Conservation (phyloP, 1,284 basidiomycete species). For the Trametes sp. region DNA sequence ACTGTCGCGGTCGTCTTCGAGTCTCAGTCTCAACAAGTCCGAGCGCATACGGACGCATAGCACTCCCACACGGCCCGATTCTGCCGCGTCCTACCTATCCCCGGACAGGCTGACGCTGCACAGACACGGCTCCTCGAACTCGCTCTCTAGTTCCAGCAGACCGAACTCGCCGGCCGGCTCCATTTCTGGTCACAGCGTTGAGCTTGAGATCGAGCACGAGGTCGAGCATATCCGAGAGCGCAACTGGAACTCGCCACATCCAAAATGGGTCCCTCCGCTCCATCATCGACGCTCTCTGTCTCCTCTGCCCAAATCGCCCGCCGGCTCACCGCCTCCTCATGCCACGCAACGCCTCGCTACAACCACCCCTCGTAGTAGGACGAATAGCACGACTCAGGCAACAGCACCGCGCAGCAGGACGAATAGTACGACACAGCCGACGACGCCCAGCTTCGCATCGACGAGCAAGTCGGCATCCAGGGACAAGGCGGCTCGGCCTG, state of each 20-base stretch:
- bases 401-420: conserved; percentile 19
- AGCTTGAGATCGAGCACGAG: conserved; percentile 44
- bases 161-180: conserved; percentile 34
- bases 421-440: conserved; percentile 2
- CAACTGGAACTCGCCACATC: conserved; percentile 68
- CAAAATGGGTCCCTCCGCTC: conserved; percentile 47
- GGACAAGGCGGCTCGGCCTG: conserved; percentile 26
- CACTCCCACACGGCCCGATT: conserved; percentile 38
- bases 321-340: conserved; percentile 35
- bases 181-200: conserved; percentile 27
- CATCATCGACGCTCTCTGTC: conserved; percentile 26
- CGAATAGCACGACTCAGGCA: conserved; percentile 16
- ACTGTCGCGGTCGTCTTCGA: conserved; percentile 40
- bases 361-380: conserved; percentile 17
- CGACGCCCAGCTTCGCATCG: conserved; percentile 6
- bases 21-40: conserved; percentile 33
- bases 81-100: conserved; percentile 34
- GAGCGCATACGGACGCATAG: conserved; percentile 39
- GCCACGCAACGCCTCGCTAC: conserved; percentile 11
- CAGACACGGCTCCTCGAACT: conserved; percentile 33
- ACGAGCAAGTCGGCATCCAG: conserved; percentile 22
- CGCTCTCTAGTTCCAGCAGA: conserved; percentile 32
- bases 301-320: conserved; percentile 26
- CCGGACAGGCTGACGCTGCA: conserved; percentile 28
- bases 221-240: conserved; percentile 52